phyloP scores from a whole-genome alignment of 225 moss, liverwort and hornwort species.

The Sphagnum tenellum region DNA sequence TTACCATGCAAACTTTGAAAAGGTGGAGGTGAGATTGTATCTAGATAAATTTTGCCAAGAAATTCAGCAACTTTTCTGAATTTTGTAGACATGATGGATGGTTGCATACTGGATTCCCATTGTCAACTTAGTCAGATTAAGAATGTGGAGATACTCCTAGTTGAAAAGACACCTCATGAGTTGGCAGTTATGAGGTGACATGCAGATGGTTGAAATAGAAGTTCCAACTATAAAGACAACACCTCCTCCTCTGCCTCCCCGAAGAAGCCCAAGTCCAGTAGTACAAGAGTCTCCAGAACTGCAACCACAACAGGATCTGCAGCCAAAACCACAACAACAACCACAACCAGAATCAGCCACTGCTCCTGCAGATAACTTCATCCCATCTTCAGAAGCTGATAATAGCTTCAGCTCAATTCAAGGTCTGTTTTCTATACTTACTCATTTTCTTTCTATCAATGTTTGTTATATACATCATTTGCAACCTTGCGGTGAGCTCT shows the following conservation, averaged over 20 bases:
- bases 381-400: conserved; percentile 20
- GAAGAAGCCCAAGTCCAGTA: not conserved
- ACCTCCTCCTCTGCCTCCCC: conserved; percentile 11
- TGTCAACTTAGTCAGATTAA: no score
- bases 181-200: not conserved
- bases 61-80: no score
- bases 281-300: conserved; percentile 13
- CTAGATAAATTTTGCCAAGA: no score
- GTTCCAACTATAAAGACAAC: conserved; percentile 21
- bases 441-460: not conserved
- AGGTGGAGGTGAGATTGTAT: conserved; percentile 21
- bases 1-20: conserved; percentile 48
- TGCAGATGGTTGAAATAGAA: conserved; percentile 45
- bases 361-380: conserved; percentile 11
- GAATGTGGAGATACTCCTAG: no score
- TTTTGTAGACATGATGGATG: no score
- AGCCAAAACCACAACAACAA: no score
- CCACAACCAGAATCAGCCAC: conserved; percentile 7
- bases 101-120: no score
- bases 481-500: no score
- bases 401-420: conserved; percentile 51
- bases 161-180: no score
- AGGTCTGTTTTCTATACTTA: conserved; percentile 17
- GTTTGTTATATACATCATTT: no score
- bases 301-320: not conserved